Percentiles rank a stretch among this genome's conserved stretches.
Evolutionary conservation across 352 stramenopile genomes (phyloP).

Genomic region (Elongisporangium anandrum): DNA sequence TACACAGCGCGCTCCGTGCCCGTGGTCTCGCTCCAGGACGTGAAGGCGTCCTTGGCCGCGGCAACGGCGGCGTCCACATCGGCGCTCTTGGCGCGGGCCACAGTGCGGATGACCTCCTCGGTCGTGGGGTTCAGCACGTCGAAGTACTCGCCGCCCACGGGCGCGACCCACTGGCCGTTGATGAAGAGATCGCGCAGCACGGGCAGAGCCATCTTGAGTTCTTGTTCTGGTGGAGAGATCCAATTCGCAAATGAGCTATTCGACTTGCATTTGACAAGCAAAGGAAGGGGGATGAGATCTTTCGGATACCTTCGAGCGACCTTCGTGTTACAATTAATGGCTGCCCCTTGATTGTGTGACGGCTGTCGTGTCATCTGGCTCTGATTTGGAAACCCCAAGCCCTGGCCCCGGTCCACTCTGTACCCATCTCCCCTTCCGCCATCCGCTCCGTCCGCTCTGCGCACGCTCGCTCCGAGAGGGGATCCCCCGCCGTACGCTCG

Average conservation of each 20-base stretch:
- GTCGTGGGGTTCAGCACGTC: slow-evolving; percentile 56
- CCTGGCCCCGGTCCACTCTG: too few relatives aligned
- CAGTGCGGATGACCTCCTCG: slow-evolving; percentile 46
- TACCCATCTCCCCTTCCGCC: neutral
- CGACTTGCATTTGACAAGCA: neutral
- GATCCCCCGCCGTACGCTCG: neutral
- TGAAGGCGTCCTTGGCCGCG: slow-evolving; percentile 39
- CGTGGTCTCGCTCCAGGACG: slow-evolving; percentile 37
- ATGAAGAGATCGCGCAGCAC: slow-evolving; percentile 60
- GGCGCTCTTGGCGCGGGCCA: slow-evolving; percentile 32
- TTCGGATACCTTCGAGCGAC: neutral
- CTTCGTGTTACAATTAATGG: neutral
- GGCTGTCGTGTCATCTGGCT: neutral
- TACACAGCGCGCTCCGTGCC: slow-evolving; percentile 42
- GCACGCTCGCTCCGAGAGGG: neutral
- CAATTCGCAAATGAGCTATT: neutral
- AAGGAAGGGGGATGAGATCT: neutral
- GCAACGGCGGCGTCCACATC: slow-evolving; percentile 50
- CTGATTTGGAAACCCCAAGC: neutral
- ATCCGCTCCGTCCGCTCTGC: neutral
- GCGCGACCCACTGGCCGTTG: slow-evolving; percentile 47
- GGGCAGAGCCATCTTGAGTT: slow-evolving; percentile 15
- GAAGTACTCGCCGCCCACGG: slow-evolving; percentile 33
- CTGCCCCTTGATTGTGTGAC: neutral
- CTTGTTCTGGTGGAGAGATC: neutral